Base-by-base conservation (phyloP, 805 yeast species). In the Barnettozyma sp. region DNA sequence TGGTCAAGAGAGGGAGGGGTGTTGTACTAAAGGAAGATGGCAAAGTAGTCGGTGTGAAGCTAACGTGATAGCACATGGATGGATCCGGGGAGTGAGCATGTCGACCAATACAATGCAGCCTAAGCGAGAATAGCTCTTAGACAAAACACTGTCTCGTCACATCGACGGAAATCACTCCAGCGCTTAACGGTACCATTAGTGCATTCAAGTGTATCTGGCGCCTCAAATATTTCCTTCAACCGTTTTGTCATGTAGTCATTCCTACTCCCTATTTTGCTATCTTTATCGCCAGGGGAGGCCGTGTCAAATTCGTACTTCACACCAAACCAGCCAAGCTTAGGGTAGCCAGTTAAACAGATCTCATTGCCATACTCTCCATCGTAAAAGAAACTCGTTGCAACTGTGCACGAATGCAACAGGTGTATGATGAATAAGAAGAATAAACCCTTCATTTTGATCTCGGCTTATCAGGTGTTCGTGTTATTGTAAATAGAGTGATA, bases 11-110 rank as follows among this genome's bases (percentile, higher is more conserved):
- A 42, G 83, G 83, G 4, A 72, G 81, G 46, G 95, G 92, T 2
- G 84, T 78, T 33, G 54, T 83, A 15, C 58, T 88, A 57, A 77
- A 76, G 57, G 82, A 75, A 32, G 75, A 70, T 25, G 78, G 77
- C 6, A 69, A 66, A 34, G 71, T 82, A 16, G 81, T 80, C 2
- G 97, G 95, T 16, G 82, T 88, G 5, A 90, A 90, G 59, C 69
- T 78, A 19, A 29, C 32, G 7, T 29, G 20, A 27, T 13, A 13
- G n/a, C n/a, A n/a, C n/a, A n/a, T n/a, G n/a, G n/a, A n/a, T n/a
- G n/a, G n/a, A n/a, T n/a, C n/a, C n/a, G n/a, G n/a, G n/a, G n/a
- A n/a, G n/a, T n/a, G n/a, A n/a, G n/a, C n/a, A 24, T 24, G 26
- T 24, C n/a, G 14, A 6, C 26, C 26, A 7, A n/a, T n/a, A n/a